Evolutionary conservation across 2,329 filamentous ascomycete genomes (phyloP).

Genomic region (Fusarium heterosporum): DNA sequence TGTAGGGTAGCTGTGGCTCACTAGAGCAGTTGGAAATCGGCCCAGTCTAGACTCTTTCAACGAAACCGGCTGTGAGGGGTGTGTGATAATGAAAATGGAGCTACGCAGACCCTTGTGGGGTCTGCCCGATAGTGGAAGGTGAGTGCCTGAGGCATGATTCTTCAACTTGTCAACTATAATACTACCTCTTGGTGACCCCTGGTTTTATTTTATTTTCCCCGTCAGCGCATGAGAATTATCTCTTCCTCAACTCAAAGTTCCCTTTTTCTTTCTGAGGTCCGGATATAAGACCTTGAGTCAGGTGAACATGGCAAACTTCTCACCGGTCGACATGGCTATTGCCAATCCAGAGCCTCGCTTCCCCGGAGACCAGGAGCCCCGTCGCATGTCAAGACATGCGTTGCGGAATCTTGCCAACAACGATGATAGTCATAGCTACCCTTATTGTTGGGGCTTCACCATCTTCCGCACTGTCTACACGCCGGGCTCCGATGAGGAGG

Average conservation of each 20-base stretch:
- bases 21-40: too few species aligned
- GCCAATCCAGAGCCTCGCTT: constrained; percentile 29
- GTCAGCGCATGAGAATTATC: background rate
- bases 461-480: constrained; percentile 42
- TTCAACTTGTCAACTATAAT: background rate
- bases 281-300: background rate
- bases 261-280: background rate
- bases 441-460: constrained; percentile 42
- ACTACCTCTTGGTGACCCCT: background rate
- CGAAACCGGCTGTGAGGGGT: too few species aligned
- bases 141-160: background rate
- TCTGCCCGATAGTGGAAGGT: too few species aligned
- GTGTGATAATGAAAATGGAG: too few species aligned
- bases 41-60: too few species aligned
- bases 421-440: constrained; percentile 39
- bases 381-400: constrained; percentile 9
- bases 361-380: constrained; percentile 20
- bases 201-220: background rate
- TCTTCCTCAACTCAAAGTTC: background rate
- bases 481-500: constrained; percentile 29
- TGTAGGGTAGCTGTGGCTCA: too few species aligned
- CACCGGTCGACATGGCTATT: constrained; percentile 33
- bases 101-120: too few species aligned
- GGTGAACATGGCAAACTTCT: constrained; percentile 12
- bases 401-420: constrained; percentile 28